Percentiles rank a stretch among this genome's conserved stretches.
Evolutionary conservation across 306 rosid species (phyloP).

Genomic region (Lupinus albus): DNA sequence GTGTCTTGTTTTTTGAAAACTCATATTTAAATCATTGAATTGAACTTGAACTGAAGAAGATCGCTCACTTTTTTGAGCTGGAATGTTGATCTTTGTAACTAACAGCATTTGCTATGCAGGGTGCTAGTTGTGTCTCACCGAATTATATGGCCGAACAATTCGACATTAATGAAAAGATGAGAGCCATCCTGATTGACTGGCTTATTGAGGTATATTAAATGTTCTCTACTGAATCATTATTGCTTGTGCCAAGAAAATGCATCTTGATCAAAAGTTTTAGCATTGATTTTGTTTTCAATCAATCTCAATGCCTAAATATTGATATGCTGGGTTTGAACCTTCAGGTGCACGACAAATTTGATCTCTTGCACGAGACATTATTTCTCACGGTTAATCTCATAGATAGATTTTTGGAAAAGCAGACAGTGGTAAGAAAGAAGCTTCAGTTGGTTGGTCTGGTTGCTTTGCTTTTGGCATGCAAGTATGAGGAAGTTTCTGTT

Average conservation of each 20-base stretch:
- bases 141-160: conserved; percentile 69
- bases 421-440: conserved; percentile 74
- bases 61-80: neutral
- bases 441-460: conserved; percentile 97
- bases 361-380: conserved; percentile 87
- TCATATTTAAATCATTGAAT: neutral
- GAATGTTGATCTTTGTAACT: conserved; percentile 36
- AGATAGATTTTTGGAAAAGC: conserved; percentile 76
- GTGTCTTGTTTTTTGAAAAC: neutral
- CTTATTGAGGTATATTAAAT: conserved; percentile 75
- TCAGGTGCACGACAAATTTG: conserved; percentile 98
- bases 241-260: neutral
- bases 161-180: conserved; percentile 96
- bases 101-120: conserved; percentile 50
- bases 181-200: conserved; percentile 94
- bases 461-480: conserved; percentile 98
- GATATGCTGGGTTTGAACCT: conserved; percentile 29
- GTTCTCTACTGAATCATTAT: neutral
- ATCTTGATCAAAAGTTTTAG: conserved; percentile 8
- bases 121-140: conserved; percentile 62
- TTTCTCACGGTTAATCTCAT: conserved; percentile 79
- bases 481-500: conserved; percentile 93
- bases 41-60: neutral
- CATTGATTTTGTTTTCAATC: neutral
- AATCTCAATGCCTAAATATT: neutral